phyloP scores from a whole-genome alignment of 345 rosid genomes.

The Salix koriyanagi region DNA sequence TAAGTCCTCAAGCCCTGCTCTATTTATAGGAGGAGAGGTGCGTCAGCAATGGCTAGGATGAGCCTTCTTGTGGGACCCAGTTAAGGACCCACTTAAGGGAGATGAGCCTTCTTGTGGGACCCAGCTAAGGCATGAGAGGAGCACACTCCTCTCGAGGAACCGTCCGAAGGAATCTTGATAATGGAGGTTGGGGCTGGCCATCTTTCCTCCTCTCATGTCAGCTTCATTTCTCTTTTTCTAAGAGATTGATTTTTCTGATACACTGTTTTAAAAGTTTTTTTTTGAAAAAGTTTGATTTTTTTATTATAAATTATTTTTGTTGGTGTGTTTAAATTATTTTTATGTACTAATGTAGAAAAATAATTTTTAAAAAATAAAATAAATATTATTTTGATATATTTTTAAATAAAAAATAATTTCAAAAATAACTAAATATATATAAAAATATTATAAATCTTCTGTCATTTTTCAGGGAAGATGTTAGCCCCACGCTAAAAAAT shows the following conservation, averaged over 20 bases:
- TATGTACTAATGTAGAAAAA: fast-evolving
- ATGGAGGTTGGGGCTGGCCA: slow-evolving; percentile 27
- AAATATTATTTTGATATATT: too few relatives aligned
- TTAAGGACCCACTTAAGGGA: too few relatives aligned
- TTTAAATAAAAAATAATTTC: too few relatives aligned
- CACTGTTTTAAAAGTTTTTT: too few relatives aligned
- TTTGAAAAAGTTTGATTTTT: too few relatives aligned
- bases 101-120: too few relatives aligned
- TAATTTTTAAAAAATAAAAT: too few relatives aligned
- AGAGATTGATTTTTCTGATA: background rate
- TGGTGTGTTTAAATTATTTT: too few relatives aligned
- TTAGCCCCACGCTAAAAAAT: background rate
- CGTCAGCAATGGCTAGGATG: background rate
- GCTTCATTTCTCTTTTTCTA: slow-evolving; percentile 22
- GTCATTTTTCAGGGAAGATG: background rate
- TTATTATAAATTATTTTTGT: too few relatives aligned
- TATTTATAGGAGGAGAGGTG: slow-evolving; percentile 46
- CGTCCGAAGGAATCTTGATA: slow-evolving; percentile 41
- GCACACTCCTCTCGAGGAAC: slow-evolving; percentile 41
- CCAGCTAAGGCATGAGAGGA: slow-evolving; percentile 26
- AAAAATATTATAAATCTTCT: background rate
- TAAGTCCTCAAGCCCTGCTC: slow-evolving; percentile 10
- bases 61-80: too few relatives aligned
- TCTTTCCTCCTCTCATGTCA: slow-evolving; percentile 62
- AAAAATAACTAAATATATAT: background rate